Percentiles rank a stretch among this genome's conserved stretches.
phyloP scores from a whole-genome alignment of 2,329 filamentous ascomycete genomes.

The Epicoccum nigrum region DNA sequence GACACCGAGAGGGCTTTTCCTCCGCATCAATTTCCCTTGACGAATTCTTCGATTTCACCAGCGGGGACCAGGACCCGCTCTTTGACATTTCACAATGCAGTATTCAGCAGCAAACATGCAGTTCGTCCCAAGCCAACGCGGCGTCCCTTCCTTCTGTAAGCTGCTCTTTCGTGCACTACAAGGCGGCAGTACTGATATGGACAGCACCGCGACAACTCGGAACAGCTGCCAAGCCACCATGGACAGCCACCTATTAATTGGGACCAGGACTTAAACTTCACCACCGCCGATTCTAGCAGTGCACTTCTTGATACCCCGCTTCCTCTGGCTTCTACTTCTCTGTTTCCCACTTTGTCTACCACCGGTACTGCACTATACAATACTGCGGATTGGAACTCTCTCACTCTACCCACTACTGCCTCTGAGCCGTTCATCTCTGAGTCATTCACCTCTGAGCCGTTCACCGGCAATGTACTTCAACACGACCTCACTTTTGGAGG shows the following conservation, averaged over 20 bases:
- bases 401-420: slow-evolving; percentile 26
- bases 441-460: slow-evolving; percentile 23
- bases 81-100: slow-evolving; percentile 42
- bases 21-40: slow-evolving; percentile 46
- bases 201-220: slow-evolving; percentile 31
- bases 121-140: slow-evolving; percentile 27
- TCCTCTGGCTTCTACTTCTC: slow-evolving; percentile 32
- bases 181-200: background rate
- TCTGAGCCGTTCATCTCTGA: slow-evolving; percentile 27
- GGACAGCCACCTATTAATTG: slow-evolving; percentile 35
- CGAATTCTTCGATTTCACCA: slow-evolving; percentile 44
- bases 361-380: slow-evolving; percentile 29
- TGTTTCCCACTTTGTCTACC: slow-evolving; percentile 25
- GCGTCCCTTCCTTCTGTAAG: slow-evolving; percentile 31
- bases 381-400: slow-evolving; percentile 32
- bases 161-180: background rate
- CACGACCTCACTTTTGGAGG: slow-evolving; percentile 23
- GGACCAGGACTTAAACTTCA: slow-evolving; percentile 36
- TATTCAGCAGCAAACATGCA: slow-evolving; percentile 30
- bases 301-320: slow-evolving; percentile 28
- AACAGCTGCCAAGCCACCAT: slow-evolving; percentile 31
- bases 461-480: slow-evolving; percentile 30
- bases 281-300: slow-evolving; percentile 29
- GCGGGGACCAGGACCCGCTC: slow-evolving; percentile 45
- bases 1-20: slow-evolving; percentile 44